A percentile compares a stretch with the other conserved stretches of the same genome.
These are phyloP conservation scores for Dacryopinax primogenitus DNA, from an alignment of 768 basidiomycete genomes.

Conservation along the genomic window DNA sequence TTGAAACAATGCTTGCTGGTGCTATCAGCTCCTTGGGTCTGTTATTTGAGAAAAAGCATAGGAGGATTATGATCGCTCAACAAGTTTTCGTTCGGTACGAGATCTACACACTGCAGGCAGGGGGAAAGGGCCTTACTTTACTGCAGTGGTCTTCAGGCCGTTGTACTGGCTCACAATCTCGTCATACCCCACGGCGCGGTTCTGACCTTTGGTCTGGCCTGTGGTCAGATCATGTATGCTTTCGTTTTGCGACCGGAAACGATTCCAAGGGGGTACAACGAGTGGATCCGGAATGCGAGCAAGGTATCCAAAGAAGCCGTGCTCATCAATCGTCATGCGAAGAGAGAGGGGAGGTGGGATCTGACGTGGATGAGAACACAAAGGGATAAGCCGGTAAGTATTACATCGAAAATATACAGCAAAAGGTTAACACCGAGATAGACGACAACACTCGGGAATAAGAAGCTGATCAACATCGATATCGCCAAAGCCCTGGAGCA, in stretches of 20 bases:
- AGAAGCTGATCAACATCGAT: background rate
- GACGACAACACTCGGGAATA: background rate
- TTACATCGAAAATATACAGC: background rate
- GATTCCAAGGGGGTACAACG: constrained; percentile 59
- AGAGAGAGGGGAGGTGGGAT: constrained; percentile 45
- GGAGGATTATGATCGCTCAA: constrained; percentile 60
- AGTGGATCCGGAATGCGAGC: constrained; percentile 61
- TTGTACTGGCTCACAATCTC: constrained; percentile 35
- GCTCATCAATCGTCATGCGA: constrained; percentile 46
- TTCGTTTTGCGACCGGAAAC: constrained; percentile 71
- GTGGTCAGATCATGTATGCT: constrained; percentile 74
- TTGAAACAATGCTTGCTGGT: constrained; percentile 74
- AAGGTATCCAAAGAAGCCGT: constrained; percentile 49
- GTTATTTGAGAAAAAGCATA: constrained; percentile 57
- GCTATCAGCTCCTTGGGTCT: constrained; percentile 57
- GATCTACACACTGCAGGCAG: constrained; percentile 22
- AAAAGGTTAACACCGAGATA: background rate
- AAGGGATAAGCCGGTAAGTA: constrained; percentile 36
- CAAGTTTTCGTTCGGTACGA: constrained; percentile 80
- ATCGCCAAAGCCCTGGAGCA: background rate
- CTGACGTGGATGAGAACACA: constrained; percentile 44
- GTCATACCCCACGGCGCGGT: constrained; percentile 72
- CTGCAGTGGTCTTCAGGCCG: background rate
- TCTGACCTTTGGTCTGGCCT: constrained; percentile 68
- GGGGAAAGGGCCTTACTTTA: background rate